A percentile compares a stretch with the other conserved stretches of the same genome.
These are phyloP conservation scores for Pouteria glomerata DNA, from an alignment of 148 eudicot species.

Conservation along the genomic window DNA sequence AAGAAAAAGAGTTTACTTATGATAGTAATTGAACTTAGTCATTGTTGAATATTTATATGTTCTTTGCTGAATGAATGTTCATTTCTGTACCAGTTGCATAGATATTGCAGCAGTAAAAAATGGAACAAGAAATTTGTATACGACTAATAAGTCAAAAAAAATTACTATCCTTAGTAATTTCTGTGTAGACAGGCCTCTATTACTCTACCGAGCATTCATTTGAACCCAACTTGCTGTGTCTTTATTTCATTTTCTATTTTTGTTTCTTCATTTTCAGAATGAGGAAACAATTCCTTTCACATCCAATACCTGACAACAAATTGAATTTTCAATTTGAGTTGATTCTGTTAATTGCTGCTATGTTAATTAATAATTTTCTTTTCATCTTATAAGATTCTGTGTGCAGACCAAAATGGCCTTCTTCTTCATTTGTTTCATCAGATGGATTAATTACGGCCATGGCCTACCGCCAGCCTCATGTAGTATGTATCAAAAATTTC, in stretches of 20 bases:
- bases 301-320: not conserved
- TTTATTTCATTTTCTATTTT: not conserved
- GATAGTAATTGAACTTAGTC: not conserved
- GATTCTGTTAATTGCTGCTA: not conserved
- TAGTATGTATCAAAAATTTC: slow-evolving; percentile 44
- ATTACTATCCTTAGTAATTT: not conserved
- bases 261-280: not conserved
- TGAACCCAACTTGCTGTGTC: not conserved
- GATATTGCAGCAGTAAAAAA: not conserved
- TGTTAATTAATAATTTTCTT: not conserved
- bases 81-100: not conserved
- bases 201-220: not conserved
- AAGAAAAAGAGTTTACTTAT: not conserved
- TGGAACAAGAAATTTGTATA: not conserved
- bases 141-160: slow-evolving; percentile 8
- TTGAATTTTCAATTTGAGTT: not conserved
- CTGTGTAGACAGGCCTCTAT: not conserved
- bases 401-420: slow-evolving; percentile 98
- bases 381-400: not conserved
- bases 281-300: not conserved
- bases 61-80: not conserved
- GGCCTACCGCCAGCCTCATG: slow-evolving; percentile 99
- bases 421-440: slow-evolving; percentile 84
- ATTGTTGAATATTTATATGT: not conserved
- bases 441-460: slow-evolving; percentile 96